A percentile compares a stretch with the other conserved stretches of the same genome.
Evolutionary conservation across 306 rosid species (phyloP).

Genomic region (Prunus padus): DNA sequence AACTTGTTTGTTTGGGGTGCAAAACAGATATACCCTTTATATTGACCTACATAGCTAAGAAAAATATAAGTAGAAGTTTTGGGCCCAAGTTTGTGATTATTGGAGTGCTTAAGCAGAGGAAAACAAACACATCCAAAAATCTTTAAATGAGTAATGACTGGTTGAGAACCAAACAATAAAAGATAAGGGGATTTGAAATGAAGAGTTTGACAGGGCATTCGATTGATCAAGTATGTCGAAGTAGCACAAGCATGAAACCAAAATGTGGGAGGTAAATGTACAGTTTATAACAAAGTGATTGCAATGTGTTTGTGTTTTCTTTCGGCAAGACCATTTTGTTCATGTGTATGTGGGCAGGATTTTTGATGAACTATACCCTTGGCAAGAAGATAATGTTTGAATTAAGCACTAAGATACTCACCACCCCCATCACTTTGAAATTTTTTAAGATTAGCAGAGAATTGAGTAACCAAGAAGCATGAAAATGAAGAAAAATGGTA

Average conservation of each 20-base stretch:
- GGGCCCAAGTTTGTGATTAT: too few species aligned
- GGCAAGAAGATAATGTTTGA: neutral
- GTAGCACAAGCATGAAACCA: neutral
- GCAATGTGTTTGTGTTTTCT: neutral
- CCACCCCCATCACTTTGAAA: neutral
- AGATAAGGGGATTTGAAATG: neutral
- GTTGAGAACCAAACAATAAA: neutral
- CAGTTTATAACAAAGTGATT: neutral
- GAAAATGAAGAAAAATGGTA: too few species aligned
- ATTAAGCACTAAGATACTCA: neutral
- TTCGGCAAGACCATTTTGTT: neutral
- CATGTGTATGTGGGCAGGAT: neutral
- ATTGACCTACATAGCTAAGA: too few species aligned
- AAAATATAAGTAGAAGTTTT: too few species aligned
- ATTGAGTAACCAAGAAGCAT: constrained; percentile 7
- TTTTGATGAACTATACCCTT: neutral
- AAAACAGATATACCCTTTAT: too few species aligned
- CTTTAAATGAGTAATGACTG: neutral
- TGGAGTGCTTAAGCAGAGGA: too few species aligned
- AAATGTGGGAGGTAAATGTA: neutral
- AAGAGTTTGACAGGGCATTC: neutral
- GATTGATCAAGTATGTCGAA: neutral
- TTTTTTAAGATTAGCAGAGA: neutral
- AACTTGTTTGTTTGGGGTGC: too few species aligned
- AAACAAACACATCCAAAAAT: neutral